phyloP scores from a whole-genome alignment of 768 basidiomycete species.

The Suillus americanus region DNA sequence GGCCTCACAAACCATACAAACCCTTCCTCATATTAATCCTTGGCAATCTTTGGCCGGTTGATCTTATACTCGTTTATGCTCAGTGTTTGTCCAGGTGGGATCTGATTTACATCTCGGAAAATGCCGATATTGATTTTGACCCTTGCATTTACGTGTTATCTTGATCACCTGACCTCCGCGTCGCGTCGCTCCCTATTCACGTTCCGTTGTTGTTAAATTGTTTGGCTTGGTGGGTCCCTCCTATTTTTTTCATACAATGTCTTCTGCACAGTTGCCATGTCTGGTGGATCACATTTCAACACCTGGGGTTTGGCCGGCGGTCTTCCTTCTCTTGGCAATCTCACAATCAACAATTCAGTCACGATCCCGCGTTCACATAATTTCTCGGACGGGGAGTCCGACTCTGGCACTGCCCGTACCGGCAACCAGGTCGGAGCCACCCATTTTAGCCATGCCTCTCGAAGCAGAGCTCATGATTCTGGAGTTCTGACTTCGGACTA shows the following conservation, averaged over 20 bases:
- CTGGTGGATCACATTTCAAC: slow-evolving; percentile 18
- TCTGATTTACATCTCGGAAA: neutral
- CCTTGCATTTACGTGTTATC: slow-evolving; percentile 6
- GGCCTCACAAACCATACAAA: slow-evolving; percentile 1
- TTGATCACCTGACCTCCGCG: slow-evolving; percentile 13
- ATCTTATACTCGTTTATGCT: neutral
- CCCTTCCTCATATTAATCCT: neutral
- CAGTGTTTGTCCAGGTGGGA: neutral
- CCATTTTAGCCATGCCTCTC: slow-evolving; percentile 13
- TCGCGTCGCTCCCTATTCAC: slow-evolving; percentile 13
- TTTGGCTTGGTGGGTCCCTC: slow-evolving; percentile 36
- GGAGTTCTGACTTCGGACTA: slow-evolving; percentile 17
- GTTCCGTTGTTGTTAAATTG: slow-evolving; percentile 24
- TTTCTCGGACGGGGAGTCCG: slow-evolving; percentile 21
- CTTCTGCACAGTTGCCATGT: slow-evolving; percentile 25
- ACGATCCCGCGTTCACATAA: slow-evolving; percentile 15
- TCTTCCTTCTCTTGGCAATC: slow-evolving; percentile 12
- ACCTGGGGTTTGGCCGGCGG: slow-evolving; percentile 14
- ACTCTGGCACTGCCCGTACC: slow-evolving; percentile 16
- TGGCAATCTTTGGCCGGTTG: neutral
- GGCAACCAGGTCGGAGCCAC: slow-evolving; percentile 14
- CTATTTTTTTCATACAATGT: slow-evolving; percentile 24
- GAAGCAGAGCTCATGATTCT: slow-evolving; percentile 15
- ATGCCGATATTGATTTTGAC: neutral
- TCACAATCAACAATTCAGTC: slow-evolving; percentile 13